phyloP scores from a whole-genome alignment of 805 yeast genomes.

The Ogataea corticis region DNA sequence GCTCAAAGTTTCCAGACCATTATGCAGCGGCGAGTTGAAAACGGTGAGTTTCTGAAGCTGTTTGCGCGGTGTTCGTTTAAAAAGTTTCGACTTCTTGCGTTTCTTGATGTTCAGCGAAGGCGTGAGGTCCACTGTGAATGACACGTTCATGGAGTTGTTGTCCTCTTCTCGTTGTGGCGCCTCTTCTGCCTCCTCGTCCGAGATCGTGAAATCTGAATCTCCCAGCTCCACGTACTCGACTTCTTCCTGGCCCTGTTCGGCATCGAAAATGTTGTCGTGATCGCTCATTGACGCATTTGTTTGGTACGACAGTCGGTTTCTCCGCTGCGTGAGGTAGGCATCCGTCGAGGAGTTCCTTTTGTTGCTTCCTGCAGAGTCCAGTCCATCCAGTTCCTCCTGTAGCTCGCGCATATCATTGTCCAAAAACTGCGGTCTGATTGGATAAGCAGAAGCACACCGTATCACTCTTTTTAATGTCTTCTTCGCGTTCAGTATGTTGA shows the following conservation, averaged over 20 bases:
- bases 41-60: slow-evolving; percentile 27
- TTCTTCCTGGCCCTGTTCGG: slow-evolving; percentile 25
- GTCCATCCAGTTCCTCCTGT: slow-evolving; percentile 4
- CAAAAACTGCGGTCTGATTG: slow-evolving; percentile 26
- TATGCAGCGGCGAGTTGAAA: slow-evolving; percentile 23
- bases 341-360: slow-evolving; percentile 18
- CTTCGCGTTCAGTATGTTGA: slow-evolving; percentile 49
- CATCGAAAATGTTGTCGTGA: slow-evolving; percentile 20
- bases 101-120: slow-evolving; percentile 29
- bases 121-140: slow-evolving; percentile 30
- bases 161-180: slow-evolving; percentile 19
- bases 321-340: slow-evolving; percentile 4
- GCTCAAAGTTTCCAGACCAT: slow-evolving; percentile 2
- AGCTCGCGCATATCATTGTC: slow-evolving; percentile 3
- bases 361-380: slow-evolving; percentile 4
- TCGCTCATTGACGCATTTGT: slow-evolving; percentile 21
- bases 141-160: slow-evolving; percentile 30
- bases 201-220: slow-evolving; percentile 26
- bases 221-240: slow-evolving; percentile 33
- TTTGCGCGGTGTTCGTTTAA: slow-evolving; percentile 27
- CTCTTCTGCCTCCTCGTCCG: slow-evolving; percentile 20
- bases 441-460: slow-evolving; percentile 35
- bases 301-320: slow-evolving; percentile 21
- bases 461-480: slow-evolving; percentile 40
- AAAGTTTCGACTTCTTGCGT: slow-evolving; percentile 26